Conservation (phyloP, 2,329 filamentous ascomycete species). For the Aspergillus awamori region DNA sequence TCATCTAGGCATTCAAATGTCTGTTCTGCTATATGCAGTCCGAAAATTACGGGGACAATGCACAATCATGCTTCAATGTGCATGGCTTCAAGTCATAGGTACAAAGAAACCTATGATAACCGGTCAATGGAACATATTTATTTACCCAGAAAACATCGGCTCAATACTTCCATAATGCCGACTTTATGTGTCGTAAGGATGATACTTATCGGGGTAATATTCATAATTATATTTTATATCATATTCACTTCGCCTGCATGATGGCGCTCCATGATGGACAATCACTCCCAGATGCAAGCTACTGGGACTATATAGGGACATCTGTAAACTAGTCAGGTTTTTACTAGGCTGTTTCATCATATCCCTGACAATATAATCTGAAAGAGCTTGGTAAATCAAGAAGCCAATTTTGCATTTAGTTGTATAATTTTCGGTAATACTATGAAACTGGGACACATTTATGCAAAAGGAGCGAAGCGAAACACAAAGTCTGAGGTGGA, state of each 20-base stretch:
- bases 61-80: neutral
- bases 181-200: fast-evolving
- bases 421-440: too few species aligned
- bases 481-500: too few species aligned
- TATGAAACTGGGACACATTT: too few species aligned
- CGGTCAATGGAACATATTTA: neutral
- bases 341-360: too few species aligned
- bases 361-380: too few species aligned
- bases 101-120: neutral
- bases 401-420: too few species aligned
- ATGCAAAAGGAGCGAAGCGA: too few species aligned
- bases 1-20: neutral
- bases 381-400: too few species aligned
- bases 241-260: neutral
- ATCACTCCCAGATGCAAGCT: neutral
- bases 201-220: neutral
- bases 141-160: neutral
- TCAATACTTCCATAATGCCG: neutral
- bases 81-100: neutral
- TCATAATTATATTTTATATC: neutral
- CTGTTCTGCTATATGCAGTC: neutral
- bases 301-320: neutral
- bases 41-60: neutral
- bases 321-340: too few species aligned
- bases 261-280: neutral